These are phyloP conservation scores for Austroboletus sp. DNA, from an alignment of 1,284 basidiomycete species.

Conservation along the genomic window DNA sequence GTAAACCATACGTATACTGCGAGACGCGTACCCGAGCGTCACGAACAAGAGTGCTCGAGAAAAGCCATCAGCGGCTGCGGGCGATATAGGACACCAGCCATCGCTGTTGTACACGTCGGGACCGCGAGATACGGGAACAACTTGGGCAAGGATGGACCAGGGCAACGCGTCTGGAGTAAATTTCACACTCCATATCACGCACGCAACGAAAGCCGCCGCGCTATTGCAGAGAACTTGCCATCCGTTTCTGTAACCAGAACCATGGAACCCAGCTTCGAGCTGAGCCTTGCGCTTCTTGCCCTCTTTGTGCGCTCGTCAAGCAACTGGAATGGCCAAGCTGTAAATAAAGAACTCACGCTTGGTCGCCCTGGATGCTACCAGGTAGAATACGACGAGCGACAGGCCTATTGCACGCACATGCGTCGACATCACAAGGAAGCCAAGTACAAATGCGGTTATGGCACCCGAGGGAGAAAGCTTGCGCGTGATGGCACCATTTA, in stretches of 20 bases:
- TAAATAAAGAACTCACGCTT: slow-evolving; percentile 46
- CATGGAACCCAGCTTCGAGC: slow-evolving; percentile 74
- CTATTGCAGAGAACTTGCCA: slow-evolving; percentile 82
- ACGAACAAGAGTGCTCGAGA: slow-evolving; percentile 59
- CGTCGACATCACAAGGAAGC: slow-evolving; percentile 58
- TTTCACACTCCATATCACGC: slow-evolving; percentile 56
- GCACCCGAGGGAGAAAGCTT: slow-evolving; percentile 71
- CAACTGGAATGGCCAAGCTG: background rate
- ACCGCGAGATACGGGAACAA: background rate
- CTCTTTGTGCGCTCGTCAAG: slow-evolving; percentile 36
- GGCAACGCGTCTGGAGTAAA: slow-evolving; percentile 42
- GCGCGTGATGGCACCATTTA: slow-evolving; percentile 38
- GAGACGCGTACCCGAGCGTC: slow-evolving; percentile 55
- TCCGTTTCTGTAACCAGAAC: slow-evolving; percentile 63
- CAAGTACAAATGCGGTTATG: slow-evolving; percentile 67
- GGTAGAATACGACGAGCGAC: slow-evolving; percentile 75
- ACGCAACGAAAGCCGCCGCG: slow-evolving; percentile 60
- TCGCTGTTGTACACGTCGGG: slow-evolving; percentile 14
- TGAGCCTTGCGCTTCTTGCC: slow-evolving; percentile 63
- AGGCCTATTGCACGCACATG: slow-evolving; percentile 63
- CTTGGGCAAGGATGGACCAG: slow-evolving; percentile 19
- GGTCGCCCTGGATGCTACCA: slow-evolving; percentile 77
- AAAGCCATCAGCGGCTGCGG: slow-evolving; percentile 34
- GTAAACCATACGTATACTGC: background rate
- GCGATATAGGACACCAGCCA: slow-evolving; percentile 27